These are phyloP conservation scores for Trichoderma sp. DNA, from an alignment of 2,329 filamentous ascomycete species.

Conservation along the genomic window DNA sequence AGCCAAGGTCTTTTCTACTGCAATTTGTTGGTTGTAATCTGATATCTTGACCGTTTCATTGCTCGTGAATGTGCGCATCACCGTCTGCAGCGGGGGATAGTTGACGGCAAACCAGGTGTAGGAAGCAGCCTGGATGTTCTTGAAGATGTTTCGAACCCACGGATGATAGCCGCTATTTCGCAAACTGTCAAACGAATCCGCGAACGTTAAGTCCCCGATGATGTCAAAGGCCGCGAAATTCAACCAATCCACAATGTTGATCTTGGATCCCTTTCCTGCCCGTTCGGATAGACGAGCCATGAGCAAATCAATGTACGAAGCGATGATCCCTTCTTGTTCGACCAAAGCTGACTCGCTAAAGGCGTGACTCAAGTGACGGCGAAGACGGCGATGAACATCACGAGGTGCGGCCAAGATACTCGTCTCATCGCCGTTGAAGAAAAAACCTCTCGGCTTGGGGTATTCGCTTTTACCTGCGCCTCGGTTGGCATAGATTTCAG, in stretches of 20 bases:
- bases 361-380: slow-evolving; percentile 32
- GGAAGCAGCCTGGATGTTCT: neutral
- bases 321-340: slow-evolving; percentile 35
- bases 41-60: too few relatives aligned
- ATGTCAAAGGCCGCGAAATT: neutral
- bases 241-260: neutral
- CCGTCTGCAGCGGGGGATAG: too few relatives aligned
- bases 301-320: slow-evolving; percentile 31
- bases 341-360: slow-evolving; percentile 35
- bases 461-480: slow-evolving; percentile 25
- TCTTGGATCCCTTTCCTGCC: slow-evolving; percentile 20
- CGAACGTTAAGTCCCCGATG: slow-evolving; percentile 35
- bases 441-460: neutral
- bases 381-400: slow-evolving; percentile 26
- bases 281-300: neutral
- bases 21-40: too few relatives aligned
- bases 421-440: slow-evolving; percentile 20
- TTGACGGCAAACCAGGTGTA: too few relatives aligned
- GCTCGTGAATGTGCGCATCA: too few relatives aligned
- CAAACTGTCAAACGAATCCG: slow-evolving; percentile 42
- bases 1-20: neutral
- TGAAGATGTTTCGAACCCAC: slow-evolving; percentile 30
- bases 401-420: slow-evolving; percentile 23
- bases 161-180: slow-evolving; percentile 31
- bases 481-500: slow-evolving; percentile 33